Percentiles rank a stretch among this genome's conserved stretches.
Conservation (phyloP, 1,284 basidiomycete genomes). For the Leucoagaricus sp. region DNA sequence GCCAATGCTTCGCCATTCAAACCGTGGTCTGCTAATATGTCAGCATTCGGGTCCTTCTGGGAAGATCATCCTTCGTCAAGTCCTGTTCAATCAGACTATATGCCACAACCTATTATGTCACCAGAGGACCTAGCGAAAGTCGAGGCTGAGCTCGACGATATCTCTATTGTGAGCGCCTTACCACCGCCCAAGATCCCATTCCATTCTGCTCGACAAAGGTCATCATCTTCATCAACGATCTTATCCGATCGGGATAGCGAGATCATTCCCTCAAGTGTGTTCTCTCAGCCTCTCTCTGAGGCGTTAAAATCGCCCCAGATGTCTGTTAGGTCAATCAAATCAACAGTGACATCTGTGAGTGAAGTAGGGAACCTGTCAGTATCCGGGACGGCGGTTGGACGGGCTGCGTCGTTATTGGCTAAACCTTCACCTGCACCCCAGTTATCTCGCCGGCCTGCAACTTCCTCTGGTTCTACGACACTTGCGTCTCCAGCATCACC, state of each 20-base stretch:
- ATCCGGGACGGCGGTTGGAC: slow-evolving; percentile 2
- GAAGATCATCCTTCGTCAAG: slow-evolving; percentile 39
- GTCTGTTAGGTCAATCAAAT: not conserved
- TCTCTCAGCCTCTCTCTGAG: slow-evolving; percentile 7
- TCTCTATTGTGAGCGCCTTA: slow-evolving; percentile 18
- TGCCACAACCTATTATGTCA: slow-evolving; percentile 65
- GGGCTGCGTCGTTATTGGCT: slow-evolving; percentile 4
- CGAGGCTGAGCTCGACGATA: slow-evolving; percentile 47
- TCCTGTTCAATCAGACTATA: slow-evolving; percentile 46
- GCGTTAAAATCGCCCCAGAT: not conserved
- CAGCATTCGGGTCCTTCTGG: slow-evolving; percentile 45
- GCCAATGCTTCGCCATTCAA: slow-evolving; percentile 26
- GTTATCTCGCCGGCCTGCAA: slow-evolving; percentile 10
- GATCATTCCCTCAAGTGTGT: slow-evolving; percentile 11
- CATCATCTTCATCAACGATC: slow-evolving; percentile 7
- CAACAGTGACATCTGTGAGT: not conserved
- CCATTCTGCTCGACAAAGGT: not conserved
- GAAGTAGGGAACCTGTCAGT: not conserved
- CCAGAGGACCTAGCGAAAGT: slow-evolving; percentile 63
- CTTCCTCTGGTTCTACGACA: slow-evolving; percentile 3
- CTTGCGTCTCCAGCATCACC: not conserved
- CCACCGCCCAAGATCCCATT: slow-evolving; percentile 3
- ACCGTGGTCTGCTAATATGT: slow-evolving; percentile 28
- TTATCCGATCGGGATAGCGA: slow-evolving; percentile 14
- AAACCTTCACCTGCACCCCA: not conserved